These are phyloP conservation scores for Apiospora rasikravindrae DNA, from an alignment of 2,329 filamentous ascomycete genomes.

Conservation along the genomic window DNA sequence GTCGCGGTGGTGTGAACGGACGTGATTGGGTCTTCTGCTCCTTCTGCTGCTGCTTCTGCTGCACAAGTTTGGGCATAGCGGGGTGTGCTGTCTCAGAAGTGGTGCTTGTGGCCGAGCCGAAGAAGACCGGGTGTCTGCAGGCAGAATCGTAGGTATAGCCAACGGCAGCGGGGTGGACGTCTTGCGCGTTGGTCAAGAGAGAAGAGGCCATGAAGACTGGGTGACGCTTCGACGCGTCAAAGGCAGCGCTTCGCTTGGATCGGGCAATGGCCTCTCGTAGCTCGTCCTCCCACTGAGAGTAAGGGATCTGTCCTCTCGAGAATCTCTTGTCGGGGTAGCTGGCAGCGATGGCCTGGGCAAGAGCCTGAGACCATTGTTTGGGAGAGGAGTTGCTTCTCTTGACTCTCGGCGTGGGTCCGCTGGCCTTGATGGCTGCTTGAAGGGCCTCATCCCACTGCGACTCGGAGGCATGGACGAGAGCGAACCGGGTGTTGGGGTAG, in stretches of 20 bases:
- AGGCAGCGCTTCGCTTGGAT: conserved; percentile 25
- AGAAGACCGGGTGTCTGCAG: conserved; percentile 40
- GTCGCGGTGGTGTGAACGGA: neutral
- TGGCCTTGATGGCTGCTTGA: conserved; percentile 30
- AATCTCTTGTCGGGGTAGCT: conserved; percentile 35
- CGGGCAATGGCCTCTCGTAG: conserved; percentile 32
- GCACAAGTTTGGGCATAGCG: conserved; percentile 25
- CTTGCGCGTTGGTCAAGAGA: conserved; percentile 30
- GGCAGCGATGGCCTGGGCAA: conserved; percentile 41
- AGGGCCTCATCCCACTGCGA: conserved; percentile 34
- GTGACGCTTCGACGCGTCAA: conserved; percentile 38
- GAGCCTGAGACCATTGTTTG: conserved; percentile 44
- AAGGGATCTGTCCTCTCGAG: conserved; percentile 29
- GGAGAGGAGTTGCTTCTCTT: conserved; percentile 32
- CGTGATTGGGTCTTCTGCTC: neutral
- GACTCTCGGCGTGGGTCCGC: conserved; percentile 28
- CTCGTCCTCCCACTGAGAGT: conserved; percentile 31
- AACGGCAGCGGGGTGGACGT: conserved; percentile 40
- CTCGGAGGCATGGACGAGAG: conserved; percentile 24
- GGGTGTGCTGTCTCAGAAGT: conserved; percentile 32
- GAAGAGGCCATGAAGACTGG: conserved; percentile 40
- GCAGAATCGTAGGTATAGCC: conserved; percentile 37
- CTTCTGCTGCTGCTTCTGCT: neutral
- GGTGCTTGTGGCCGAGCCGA: conserved; percentile 34
- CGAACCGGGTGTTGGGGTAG: conserved; percentile 29